Evolutionary conservation across 192 early-diverging fungal species (phyloP), one percentile per base, ranked within the genome.

Genomic region (Backusella sp.): DNA sequence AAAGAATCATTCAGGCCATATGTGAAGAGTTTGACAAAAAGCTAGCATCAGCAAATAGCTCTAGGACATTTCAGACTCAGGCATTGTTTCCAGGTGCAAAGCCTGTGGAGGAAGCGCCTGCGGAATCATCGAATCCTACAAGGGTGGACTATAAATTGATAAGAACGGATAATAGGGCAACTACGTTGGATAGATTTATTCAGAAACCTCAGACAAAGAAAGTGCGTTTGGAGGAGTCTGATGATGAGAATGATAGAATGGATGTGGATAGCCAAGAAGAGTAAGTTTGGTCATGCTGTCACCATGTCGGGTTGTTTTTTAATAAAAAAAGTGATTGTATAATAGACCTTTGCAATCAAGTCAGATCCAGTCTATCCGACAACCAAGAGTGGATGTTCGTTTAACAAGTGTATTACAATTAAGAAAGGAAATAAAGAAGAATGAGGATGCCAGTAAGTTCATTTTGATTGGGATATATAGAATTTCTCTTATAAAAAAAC

Each of bases 341-440:
- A 53, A 62, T 62, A 62, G 56, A 62, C 28, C 56, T 62, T 26
- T 8, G 3, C 23, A 62, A 28, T 28, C 9, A 1, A 62, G 26
- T 62, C 7, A 21, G 26, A 12, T 62, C 4, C 56, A 62, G 4
- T 2, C 26, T 7, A n/a, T 39, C 19, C 35, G 15, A 30, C 23
- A 36, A 36, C 67, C 30, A 66, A 82, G 86, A 8, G 87, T 96
- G 4, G 92, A 97, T 15, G 95, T 98, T 9, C 87, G 88, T 36
- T 77, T 97, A 37, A 92, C 92, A 0, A 96, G 95, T 75, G 86
- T 99, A 2, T 80, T 94, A 12, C 88, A 91, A 28, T 77, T 99
- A 69, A 85, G 93, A 30, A 87, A 94, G 15, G 91, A 93, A 66
- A 76, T 98, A n/a, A 84, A 86, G 62, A 80, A 83, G 44, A 76